Base-by-base conservation (phyloP, 2,329 filamentous ascomycete species). In the Epicoccum sorghinum region DNA sequence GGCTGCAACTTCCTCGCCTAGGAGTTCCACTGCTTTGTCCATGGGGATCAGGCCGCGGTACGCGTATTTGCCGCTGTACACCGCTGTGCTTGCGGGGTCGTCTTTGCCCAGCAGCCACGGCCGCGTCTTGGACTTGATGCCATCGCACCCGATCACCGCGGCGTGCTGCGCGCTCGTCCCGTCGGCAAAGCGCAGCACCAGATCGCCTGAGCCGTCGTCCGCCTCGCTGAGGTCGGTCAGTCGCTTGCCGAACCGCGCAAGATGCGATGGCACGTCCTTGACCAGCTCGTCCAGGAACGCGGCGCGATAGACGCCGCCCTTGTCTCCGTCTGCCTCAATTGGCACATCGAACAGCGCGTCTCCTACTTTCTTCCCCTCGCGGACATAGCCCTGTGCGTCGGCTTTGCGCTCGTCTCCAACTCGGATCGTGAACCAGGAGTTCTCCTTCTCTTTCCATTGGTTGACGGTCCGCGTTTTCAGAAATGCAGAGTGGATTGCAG, bases 31-130 rank as follows among this genome's bases (percentile, higher is more conserved):
- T 0, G 84, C 85, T 12, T 79, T 66, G 1, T 80, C 77, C 79
- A 88, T 88, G 0, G 86, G 84, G 4, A 89, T 79, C 5, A 89
- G 70, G 0, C 83, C 83, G 22, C 87, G 79, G 69, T 86, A 89
- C 33, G 84, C 86, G 68, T 84, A 84, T 59, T 87, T 85, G 35
- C 81, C 77, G 2, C 80, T 81, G 66, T 85, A 89, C 4, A 74
- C 70, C 0, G 85, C 77, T 27, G 78, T 67, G 0, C 80, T 72
- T 7, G 78, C 77, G 22, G 70, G 67, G 27, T 73, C 60, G 13
- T 72, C 65, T 13, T 77, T 69, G 0, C 83, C 84, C 7, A 87
- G 72, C 14, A 89, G 65, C 47, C 83, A 74, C 44, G 80, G 71
- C 14, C 86, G 77, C 3, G 83, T 78, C 7, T 77, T 75, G 0